Base-by-base conservation (phyloP, 2,329 filamentous ascomycete species). In the Penicillium corylophilum region DNA sequence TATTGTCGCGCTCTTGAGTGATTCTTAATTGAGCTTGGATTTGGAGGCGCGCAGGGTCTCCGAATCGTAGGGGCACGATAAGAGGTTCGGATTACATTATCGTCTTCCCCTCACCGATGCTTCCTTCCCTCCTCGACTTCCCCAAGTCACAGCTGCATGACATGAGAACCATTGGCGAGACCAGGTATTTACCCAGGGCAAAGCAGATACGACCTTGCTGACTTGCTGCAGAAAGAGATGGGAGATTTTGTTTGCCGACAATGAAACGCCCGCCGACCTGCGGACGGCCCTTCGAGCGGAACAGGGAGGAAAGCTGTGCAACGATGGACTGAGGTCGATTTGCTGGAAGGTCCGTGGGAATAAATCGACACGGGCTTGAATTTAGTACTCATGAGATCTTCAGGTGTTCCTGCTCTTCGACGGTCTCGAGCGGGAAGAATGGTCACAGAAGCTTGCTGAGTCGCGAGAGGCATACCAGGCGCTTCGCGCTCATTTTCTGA, bases 321-420 rank as follows among this genome's bases (percentile, higher is more conserved):
- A 85, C 47, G 78, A 84, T 42, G 90, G 90, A 13, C 83, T 91
- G 58, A 85, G 92, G 50, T 96, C 93, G 3, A 81, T 95, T 33
- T 95, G 88, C 72, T 97, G 93, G 93, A 96, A 96, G 83, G 89
- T 87, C 41, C 42, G 67, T 63, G 55, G 46, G 38, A 26, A 51
- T 49, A 23, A 33, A 15, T 38, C 20, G 46, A 45, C 29, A 41
- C 22, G 23, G 35, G 7, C 5, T 40, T 52, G 41, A 50, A 39
- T 44, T 52, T 64, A 51, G 56, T 56, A 52, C 59, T 66, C 46
- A 65, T 56, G 38, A 31, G 31, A 18, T 15, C 22, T 45, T 48
- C 61, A 93, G 89, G 83, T 83, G 33, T 95, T 96, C 69, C 77
- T 96, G 41, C 78, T 96, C 26, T 93, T 91, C 67, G 84, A 87